phyloP scores from a whole-genome alignment of 169 alveolate species.

The Babesia gibsoni region DNA sequence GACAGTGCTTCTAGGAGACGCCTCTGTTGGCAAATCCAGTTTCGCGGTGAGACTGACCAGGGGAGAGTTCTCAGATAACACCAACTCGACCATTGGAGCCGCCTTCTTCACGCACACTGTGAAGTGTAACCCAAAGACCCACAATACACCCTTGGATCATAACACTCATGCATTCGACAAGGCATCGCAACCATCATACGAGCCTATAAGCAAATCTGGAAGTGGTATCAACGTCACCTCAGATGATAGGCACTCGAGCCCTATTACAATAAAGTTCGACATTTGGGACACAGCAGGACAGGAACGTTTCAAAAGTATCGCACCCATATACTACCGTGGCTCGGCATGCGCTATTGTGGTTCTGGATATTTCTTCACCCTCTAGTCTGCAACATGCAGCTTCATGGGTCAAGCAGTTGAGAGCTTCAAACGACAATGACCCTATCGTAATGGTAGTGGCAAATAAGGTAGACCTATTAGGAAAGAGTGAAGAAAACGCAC shows the following conservation, averaged over 20 bases:
- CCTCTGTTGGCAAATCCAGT: constrained; percentile 90
- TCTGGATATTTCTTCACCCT: constrained; percentile 79
- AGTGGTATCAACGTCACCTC: not conserved
- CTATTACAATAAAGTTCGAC: constrained; percentile 75
- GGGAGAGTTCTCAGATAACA: constrained; percentile 85
- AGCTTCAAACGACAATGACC: constrained; percentile 62
- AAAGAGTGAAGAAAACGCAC: constrained; percentile 61
- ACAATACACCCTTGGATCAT: not conserved
- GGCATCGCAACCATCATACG: not conserved
- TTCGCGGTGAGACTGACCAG: constrained; percentile 85
- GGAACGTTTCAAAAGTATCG: constrained; percentile 84
- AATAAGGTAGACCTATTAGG: constrained; percentile 71
- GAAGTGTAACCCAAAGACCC: constrained; percentile 16
- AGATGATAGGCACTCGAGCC: constrained; percentile 20
- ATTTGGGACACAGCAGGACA: constrained; percentile 93
- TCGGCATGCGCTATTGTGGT: constrained; percentile 87
- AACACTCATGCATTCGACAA: not conserved
- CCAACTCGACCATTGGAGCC: constrained; percentile 89
- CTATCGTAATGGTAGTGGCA: constrained; percentile 73
- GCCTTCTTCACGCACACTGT: constrained; percentile 81
- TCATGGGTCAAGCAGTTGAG: constrained; percentile 81
- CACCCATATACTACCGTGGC: constrained; percentile 85
- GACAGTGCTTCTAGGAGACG: constrained; percentile 87
- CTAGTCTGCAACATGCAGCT: constrained; percentile 78
- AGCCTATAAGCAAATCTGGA: not conserved